A percentile compares a stretch with the other conserved stretches of the same genome.
These are phyloP conservation scores for Candida krabiensis DNA, from an alignment of 805 yeast genomes.

Conservation along the genomic window DNA sequence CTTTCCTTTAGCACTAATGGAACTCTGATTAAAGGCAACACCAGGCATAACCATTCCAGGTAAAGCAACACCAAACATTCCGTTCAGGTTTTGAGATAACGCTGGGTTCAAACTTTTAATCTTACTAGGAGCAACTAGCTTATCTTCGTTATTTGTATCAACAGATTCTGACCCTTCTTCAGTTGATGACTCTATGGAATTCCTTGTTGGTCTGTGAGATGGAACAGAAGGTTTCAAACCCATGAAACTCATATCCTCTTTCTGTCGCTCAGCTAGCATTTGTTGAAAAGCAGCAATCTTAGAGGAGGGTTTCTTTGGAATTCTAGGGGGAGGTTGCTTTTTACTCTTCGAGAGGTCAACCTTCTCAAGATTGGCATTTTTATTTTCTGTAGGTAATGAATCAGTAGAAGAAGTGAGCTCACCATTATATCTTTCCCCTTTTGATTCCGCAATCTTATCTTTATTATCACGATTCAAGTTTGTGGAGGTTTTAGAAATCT, in stretches of 20 bases:
- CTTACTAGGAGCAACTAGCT: slow-evolving; percentile 6
- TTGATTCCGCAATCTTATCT: too few species aligned
- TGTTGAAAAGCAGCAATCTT: slow-evolving; percentile 81
- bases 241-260: slow-evolving; percentile 32
- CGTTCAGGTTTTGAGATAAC: slow-evolving; percentile 60
- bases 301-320: slow-evolving; percentile 76
- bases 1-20: slow-evolving; percentile 9
- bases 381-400: too few species aligned
- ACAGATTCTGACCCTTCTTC: slow-evolving; percentile 2
- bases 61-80: slow-evolving; percentile 50
- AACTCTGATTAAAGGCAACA: slow-evolving; percentile 34
- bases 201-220: slow-evolving; percentile 18
- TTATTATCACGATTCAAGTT: too few species aligned
- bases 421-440: too few species aligned
- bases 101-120: slow-evolving; percentile 33
- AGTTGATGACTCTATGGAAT: slow-evolving; percentile 1
- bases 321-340: slow-evolving; percentile 55
- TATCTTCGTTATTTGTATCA: slow-evolving; percentile 5
- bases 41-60: slow-evolving; percentile 60
- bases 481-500: not conserved
- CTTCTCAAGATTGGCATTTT: not conserved
- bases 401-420: too few species aligned
- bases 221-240: slow-evolving; percentile 24
- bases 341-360: slow-evolving; percentile 4
- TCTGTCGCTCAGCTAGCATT: slow-evolving; percentile 58